These are phyloP conservation scores for Fusarium siculi DNA, from an alignment of 2,329 filamentous ascomycete genomes.

Conservation along the genomic window DNA sequence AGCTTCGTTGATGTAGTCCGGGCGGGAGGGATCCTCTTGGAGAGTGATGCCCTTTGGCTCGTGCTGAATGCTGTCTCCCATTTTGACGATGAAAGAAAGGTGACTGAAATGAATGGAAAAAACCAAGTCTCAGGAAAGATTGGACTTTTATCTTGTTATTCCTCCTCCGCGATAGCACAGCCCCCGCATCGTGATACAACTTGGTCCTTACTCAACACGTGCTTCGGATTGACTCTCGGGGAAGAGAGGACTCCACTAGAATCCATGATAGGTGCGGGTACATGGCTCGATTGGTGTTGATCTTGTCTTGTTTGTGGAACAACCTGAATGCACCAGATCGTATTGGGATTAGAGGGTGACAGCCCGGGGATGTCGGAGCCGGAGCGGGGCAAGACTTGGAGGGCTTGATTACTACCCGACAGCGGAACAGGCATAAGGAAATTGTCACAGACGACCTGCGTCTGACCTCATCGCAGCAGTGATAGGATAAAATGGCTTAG, in stretches of 20 bases:
- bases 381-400: not conserved
- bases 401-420: not conserved
- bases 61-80: slow-evolving; percentile 31
- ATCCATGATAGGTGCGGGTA: slow-evolving; percentile 31
- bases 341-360: not conserved
- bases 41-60: slow-evolving; percentile 44
- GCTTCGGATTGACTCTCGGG: slow-evolving; percentile 13
- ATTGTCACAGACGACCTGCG: no score
- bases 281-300: slow-evolving; percentile 25
- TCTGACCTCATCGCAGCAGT: not conserved
- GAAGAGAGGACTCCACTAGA: slow-evolving; percentile 16
- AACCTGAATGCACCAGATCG: not conserved
- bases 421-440: not conserved
- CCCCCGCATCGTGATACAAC: slow-evolving; percentile 32
- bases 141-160: slow-evolving; percentile 26
- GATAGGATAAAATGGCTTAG: fast-evolving
- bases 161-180: not conserved
- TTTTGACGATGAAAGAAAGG: slow-evolving; percentile 7
- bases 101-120: not conserved
- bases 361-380: slow-evolving; percentile 30
- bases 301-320: slow-evolving; percentile 13
- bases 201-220: slow-evolving; percentile 9
- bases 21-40: slow-evolving; percentile 50
- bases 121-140: not conserved
- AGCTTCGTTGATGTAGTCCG: slow-evolving; percentile 62